These are phyloP conservation scores for Podaxis sp. DNA, from an alignment of 768 basidiomycete genomes.

Conservation along the genomic window DNA sequence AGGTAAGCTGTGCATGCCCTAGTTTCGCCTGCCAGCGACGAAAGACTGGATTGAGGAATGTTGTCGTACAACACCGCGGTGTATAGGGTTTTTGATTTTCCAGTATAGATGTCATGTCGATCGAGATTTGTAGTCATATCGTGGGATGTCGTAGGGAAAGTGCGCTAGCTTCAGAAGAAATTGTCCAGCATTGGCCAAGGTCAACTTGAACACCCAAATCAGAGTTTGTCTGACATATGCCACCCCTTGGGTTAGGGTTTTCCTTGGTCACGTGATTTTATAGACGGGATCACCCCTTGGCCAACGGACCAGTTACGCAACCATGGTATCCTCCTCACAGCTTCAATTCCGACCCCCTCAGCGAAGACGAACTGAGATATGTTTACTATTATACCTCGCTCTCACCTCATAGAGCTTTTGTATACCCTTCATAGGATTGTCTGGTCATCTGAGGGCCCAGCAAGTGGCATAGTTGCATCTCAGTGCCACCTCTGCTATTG, in stretches of 20 bases:
- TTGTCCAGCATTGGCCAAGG: neutral
- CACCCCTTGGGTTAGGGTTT: neutral
- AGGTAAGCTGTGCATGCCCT: slow-evolving; percentile 3
- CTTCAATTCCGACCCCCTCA: too few relatives aligned
- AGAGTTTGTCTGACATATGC: slow-evolving; percentile 6
- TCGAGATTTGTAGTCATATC: neutral
- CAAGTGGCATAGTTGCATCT: too few relatives aligned
- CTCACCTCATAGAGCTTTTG: too few relatives aligned
- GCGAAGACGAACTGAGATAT: too few relatives aligned
- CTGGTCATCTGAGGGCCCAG: too few relatives aligned
- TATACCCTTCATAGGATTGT: too few relatives aligned
- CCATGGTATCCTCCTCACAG: too few relatives aligned
- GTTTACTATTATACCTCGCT: too few relatives aligned
- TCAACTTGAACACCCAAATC: neutral
- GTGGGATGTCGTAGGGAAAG: neutral
- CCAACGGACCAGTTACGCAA: too few relatives aligned
- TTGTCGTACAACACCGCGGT: slow-evolving; percentile 8
- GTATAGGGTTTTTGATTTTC: slow-evolving; percentile 4
- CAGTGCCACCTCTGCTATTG: too few relatives aligned
- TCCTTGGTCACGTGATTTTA: neutral
- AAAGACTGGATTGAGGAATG: neutral
- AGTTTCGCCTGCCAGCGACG: slow-evolving; percentile 1
- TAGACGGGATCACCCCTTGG: too few relatives aligned
- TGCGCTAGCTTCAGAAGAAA: neutral
- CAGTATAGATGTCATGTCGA: neutral